A percentile compares a stretch with the other conserved stretches of the same genome.
phyloP scores from a whole-genome alignment of 352 stramenopile genomes.

The Aphanomyces euteiches region DNA sequence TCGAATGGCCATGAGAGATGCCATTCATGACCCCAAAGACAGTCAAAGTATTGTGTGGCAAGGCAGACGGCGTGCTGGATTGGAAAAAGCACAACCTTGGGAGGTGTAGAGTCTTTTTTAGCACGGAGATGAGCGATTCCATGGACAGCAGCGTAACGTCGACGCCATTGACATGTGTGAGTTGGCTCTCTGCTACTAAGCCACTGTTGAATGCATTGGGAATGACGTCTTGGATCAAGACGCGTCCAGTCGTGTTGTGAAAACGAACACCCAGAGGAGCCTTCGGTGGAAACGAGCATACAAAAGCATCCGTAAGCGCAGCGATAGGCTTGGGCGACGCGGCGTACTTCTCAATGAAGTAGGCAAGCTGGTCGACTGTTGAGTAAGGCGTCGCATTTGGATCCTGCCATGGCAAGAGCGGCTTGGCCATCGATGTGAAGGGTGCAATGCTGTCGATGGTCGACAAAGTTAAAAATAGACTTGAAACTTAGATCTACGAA shows the following conservation, averaged over 20 bases:
- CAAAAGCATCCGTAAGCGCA: not conserved
- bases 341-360: constrained; percentile 20
- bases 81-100: not conserved
- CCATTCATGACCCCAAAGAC: not conserved
- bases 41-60: not conserved
- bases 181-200: not conserved
- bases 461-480: not conserved
- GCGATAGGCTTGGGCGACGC: not conserved
- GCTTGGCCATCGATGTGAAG: not conserved
- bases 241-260: not conserved
- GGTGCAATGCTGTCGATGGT: not conserved
- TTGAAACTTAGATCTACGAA: not conserved
- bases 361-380: constrained; percentile 6
- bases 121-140: not conserved
- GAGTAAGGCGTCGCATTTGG: constrained; percentile 1
- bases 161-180: constrained; percentile 5
- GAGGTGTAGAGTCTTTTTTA: not conserved
- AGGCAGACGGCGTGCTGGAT: not conserved
- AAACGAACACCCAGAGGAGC: not conserved
- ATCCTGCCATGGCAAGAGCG: constrained; percentile 12
- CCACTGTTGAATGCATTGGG: constrained; percentile 1
- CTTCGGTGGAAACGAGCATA: not conserved
- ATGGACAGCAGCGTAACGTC: not conserved
- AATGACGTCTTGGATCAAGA: constrained; percentile 1
- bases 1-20: not conserved